Percentiles rank a stretch among this genome's conserved stretches.
These are phyloP conservation scores for Vaucheria bursata DNA, from an alignment of 352 stramenopile species.

Conservation along the genomic window DNA sequence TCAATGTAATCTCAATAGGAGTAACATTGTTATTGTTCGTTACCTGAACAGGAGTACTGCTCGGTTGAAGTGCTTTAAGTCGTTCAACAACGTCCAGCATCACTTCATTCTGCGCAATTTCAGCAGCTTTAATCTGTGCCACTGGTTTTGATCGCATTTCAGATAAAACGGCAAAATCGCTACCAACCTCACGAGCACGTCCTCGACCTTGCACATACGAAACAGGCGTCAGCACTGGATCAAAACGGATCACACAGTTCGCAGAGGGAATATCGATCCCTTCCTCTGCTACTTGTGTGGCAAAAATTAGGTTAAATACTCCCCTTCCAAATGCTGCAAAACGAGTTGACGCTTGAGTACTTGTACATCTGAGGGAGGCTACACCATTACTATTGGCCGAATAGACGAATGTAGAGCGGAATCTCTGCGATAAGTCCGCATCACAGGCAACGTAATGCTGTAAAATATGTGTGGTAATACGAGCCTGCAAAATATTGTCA, in stretches of 20 bases:
- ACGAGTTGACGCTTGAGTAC: neutral
- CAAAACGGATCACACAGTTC: conserved; percentile 36
- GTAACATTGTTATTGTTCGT: too few species aligned
- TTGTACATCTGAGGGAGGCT: conserved; percentile 17
- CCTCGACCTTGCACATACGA: conserved; percentile 27
- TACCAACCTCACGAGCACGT: conserved; percentile 24
- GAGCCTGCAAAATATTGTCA: too few species aligned
- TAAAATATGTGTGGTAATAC: conserved; percentile 32
- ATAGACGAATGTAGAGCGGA: conserved; percentile 24
- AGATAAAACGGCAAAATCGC: conserved; percentile 32
- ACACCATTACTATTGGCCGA: conserved; percentile 18
- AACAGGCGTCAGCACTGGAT: conserved; percentile 32
- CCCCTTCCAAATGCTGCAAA: conserved; percentile 17
- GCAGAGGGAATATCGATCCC: conserved; percentile 37
- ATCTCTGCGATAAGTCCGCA: conserved; percentile 1
- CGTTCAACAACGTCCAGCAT: too few species aligned
- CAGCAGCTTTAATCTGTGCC: conserved; percentile 12
- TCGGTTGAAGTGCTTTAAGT: too few species aligned
- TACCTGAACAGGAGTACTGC: too few species aligned
- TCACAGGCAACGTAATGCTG: conserved; percentile 18
- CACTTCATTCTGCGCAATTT: conserved; percentile 11
- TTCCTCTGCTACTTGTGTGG: conserved; percentile 27
- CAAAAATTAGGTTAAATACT: conserved; percentile 24
- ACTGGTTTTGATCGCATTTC: conserved; percentile 13
- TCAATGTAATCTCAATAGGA: too few species aligned